A percentile compares a stretch with the other conserved stretches of the same genome.
These are phyloP conservation scores for Aspergillus niger DNA, from an alignment of 2,329 filamentous ascomycete genomes.

Conservation along the genomic window DNA sequence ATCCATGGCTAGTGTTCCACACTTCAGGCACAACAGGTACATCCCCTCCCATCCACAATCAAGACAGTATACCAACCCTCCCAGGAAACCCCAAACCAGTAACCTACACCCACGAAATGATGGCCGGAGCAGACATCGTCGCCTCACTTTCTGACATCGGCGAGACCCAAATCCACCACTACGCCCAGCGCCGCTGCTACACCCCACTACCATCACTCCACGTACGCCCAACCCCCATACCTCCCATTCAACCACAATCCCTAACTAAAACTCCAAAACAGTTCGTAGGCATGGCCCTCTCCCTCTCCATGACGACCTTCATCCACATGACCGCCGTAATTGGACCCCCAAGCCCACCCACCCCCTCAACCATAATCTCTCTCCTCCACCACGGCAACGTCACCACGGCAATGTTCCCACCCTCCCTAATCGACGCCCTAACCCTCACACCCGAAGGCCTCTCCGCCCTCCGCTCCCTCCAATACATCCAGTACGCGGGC, in stretches of 20 bases:
- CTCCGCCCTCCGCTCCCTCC: conserved; percentile 18
- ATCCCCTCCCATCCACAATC: not conserved
- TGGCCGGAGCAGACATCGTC: conserved; percentile 15
- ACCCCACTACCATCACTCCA: conserved; percentile 28
- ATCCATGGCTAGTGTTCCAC: conserved; percentile 32
- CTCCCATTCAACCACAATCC: not conserved
- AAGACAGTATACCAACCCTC: not conserved
- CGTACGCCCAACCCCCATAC: conserved; percentile 13
- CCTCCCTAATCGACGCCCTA: conserved; percentile 26
- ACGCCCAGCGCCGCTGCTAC: conserved; percentile 19
- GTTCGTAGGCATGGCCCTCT: conserved; percentile 24
- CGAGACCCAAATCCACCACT: conserved; percentile 13
- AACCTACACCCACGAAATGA: conserved; percentile 26
- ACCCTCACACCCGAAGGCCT: conserved; percentile 17
- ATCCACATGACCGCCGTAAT: conserved; percentile 19
- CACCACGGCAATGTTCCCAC: conserved; percentile 23
- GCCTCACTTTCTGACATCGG: conserved; percentile 14
- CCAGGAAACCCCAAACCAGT: conserved; percentile 25
- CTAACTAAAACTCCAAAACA: not conserved
- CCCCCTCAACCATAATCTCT: conserved; percentile 16
- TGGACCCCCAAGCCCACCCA: conserved; percentile 19
- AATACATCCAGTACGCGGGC: conserved; percentile 24
- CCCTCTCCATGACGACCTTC: conserved; percentile 22
- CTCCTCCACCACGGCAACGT: conserved; percentile 21
- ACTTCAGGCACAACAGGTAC: conserved; percentile 33